Evolutionary conservation across 140 eudicot genomes (phyloP).

Genomic region (Anethum foeniculum): DNA sequence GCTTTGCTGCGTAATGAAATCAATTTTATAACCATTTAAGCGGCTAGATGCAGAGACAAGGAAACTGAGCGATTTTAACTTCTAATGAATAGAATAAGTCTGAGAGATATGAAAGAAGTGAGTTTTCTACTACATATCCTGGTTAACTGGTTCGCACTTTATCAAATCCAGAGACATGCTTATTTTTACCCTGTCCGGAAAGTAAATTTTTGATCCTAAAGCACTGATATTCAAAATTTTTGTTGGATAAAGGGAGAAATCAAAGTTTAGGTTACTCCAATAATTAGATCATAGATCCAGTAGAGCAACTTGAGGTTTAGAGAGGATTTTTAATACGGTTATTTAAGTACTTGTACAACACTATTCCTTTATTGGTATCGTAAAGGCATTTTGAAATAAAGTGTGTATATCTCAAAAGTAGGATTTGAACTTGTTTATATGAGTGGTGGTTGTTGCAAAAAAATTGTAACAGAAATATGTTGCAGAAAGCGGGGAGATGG

Average conservation of each 20-base stretch:
- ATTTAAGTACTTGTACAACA: background rate
- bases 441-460: background rate
- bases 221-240: background rate
- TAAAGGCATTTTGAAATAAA: background rate
- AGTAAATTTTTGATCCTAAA: background rate
- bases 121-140: background rate
- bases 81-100: background rate
- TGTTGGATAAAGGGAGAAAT: background rate
- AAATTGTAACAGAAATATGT: background rate
- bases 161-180: background rate
- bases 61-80: background rate
- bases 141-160: background rate
- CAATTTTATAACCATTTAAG: background rate
- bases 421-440: background rate
- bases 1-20: background rate
- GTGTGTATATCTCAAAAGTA: background rate
- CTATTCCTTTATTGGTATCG: background rate
- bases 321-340: background rate
- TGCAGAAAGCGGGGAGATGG: slow-evolving; percentile 67
- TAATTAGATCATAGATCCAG: background rate
- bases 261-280: background rate
- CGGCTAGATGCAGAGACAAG: background rate
- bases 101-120: background rate
- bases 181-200: background rate
- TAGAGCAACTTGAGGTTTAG: background rate